Base-by-base conservation (phyloP, 768 basidiomycete genomes). In the Wakefieldia striispora region DNA sequence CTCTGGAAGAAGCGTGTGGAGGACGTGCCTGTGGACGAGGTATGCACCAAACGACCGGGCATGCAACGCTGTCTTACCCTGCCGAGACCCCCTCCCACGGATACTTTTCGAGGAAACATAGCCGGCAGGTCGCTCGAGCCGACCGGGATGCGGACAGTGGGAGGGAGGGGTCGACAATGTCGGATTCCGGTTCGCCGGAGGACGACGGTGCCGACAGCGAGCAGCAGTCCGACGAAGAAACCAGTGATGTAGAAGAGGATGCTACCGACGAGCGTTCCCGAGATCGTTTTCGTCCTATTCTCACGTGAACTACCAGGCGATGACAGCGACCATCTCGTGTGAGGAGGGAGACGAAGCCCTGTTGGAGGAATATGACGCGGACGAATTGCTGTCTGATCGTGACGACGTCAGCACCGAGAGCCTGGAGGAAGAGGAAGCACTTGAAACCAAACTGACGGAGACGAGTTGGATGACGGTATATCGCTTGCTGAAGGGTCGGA, bases 21-120 rank as follows among this genome's bases (percentile, higher is more conserved):
- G 46, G 84, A 92, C 43, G 78, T 98, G 5, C 88, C 92, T 0
- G 91, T 83, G 16, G 95, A 98, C 63, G 90, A 95, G 75, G 86
- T 89, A 76, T 17, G 47, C 45, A 31, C 44, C 14, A 14, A 8
- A 21, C 17, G 12, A 2, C 16, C 5, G 29, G 20, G 14, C 27
- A 3, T 35, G 19, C 7, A 3, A 35, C 20, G 34, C 21, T 42
- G 43, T 47, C 45, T 55, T 31, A 54, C 47, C 1, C 20, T 2
- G 23, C 11, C 27, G 47, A 91, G 91, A 60, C 90, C 27, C 97
- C 97, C 77, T 97, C 93, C 74, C 85, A 97, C 67, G 84, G 84
- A 58, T 97, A 82, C 72, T 97, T 97, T 65, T 76, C 81, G 10
- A 76, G 75, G 58, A 94, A 91, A 68, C 72, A 80, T 27, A 78